phyloP scores from a whole-genome alignment of 2,329 filamentous ascomycete species.

The Aspergillus pseudonomiae region DNA sequence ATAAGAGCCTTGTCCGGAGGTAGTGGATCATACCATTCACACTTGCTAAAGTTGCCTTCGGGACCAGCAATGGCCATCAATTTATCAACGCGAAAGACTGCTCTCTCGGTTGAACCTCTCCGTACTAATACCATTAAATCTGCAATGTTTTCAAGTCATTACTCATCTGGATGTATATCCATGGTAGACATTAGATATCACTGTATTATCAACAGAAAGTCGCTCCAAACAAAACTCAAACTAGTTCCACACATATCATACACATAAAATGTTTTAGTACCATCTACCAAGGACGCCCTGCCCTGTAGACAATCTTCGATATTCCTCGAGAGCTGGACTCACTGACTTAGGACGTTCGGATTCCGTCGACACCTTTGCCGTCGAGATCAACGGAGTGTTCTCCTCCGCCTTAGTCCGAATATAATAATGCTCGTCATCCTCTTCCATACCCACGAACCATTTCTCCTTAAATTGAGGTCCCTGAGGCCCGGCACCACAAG shows the following conservation, averaged over 20 bases:
- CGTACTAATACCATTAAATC: too few relatives aligned
- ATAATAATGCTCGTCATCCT: constrained; percentile 56
- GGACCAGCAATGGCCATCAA: too few relatives aligned
- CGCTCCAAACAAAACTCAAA: not conserved
- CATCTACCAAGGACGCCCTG: constrained; percentile 30
- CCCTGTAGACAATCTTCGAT: constrained; percentile 33
- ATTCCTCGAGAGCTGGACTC: constrained; percentile 40
- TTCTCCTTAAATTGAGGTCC: constrained; percentile 52
- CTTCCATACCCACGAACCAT: constrained; percentile 51
- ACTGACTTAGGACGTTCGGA: constrained; percentile 24
- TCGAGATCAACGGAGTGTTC: constrained; percentile 9
- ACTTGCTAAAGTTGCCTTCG: too few relatives aligned
- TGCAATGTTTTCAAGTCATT: not conserved
- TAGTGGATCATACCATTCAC: too few relatives aligned
- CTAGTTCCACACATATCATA: not conserved
- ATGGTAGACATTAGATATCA: not conserved
- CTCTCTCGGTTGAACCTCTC: too few relatives aligned
- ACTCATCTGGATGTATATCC: not conserved
- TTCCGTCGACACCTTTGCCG: constrained; percentile 16
- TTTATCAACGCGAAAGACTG: too few relatives aligned
- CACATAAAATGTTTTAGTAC: constrained; percentile 21
- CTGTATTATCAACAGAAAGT: not conserved
- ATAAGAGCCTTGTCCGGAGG: too few relatives aligned
- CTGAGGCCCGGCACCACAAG: constrained; percentile 59
- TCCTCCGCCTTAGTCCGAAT: constrained; percentile 42